Conservation (phyloP, 345 rosid genomes). For the Syzygium aqueum region DNA sequence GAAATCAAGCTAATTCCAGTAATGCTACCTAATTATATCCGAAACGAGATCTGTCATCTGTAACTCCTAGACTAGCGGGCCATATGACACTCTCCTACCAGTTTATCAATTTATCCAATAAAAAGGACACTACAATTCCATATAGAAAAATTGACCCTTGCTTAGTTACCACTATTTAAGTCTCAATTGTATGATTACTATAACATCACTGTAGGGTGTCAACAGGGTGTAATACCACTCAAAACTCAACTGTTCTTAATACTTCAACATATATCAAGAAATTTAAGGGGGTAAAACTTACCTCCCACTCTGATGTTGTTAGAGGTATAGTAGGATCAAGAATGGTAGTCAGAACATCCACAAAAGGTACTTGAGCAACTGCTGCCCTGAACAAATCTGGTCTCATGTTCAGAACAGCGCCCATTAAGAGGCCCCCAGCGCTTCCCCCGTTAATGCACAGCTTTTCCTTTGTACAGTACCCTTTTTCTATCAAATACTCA, state of each 20-base stretch:
- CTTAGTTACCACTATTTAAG: background rate
- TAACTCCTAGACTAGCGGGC: background rate
- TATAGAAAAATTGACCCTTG: background rate
- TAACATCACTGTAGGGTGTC: background rate
- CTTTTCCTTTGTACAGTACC: conserved; percentile 70
- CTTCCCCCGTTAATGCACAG: conserved; percentile 86
- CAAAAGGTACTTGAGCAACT: conserved; percentile 91
- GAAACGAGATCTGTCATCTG: background rate
- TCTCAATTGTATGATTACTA: background rate
- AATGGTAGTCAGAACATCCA: conserved; percentile 93
- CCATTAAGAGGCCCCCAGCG: conserved; percentile 92
- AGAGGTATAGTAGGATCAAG: conserved; percentile 93
- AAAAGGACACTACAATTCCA: background rate
- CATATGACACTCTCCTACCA: background rate
- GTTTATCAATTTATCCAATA: background rate
- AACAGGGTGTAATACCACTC: background rate
- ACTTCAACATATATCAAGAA: background rate
- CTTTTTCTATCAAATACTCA: conserved; percentile 56
- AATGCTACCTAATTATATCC: too few relatives aligned
- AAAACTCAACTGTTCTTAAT: background rate
- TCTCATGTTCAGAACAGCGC: conserved; percentile 94
- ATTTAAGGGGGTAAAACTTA: conserved; percentile 3
- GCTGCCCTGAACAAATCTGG: conserved; percentile 92
- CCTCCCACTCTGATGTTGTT: conserved; percentile 99
- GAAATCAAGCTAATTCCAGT: background rate